Evolutionary conservation across 2,329 filamentous ascomycete genomes (phyloP), one percentile per base, ranked within the genome.

Genomic region (Claviceps pusilla): DNA sequence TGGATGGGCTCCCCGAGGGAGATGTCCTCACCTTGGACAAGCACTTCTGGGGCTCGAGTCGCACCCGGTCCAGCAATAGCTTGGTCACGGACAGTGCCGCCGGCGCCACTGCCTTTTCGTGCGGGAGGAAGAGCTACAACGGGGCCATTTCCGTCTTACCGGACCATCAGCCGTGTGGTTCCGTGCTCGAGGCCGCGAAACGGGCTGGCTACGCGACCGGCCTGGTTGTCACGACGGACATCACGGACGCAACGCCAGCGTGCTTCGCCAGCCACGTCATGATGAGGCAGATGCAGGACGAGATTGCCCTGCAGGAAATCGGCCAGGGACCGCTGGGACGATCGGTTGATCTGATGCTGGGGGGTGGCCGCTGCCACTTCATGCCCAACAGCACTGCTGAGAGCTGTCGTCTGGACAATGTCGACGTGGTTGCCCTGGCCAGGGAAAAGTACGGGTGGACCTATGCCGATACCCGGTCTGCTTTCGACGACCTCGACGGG

Each of bases 51-150:
- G 93, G 93, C 53, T 86, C 87, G 55, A 94, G 87, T 59, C 79
- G 93, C 57, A 98, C 93, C 24, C 78, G 89, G 55, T 95, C 88
- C 52, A 84, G 81, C 60, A 89, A 79, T 64, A 91, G 85, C 55
- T 74, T 97, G 57, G 86, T 98, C 52, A 98, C 93, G 1, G 93
- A 98, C 69, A 95, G 87, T 56, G 93, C 93, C 5, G 93, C 93
- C n/a, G 93, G 93, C 42, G 93, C 93, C 3, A 98, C 93, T 0
- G 93, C 93, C 1, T 98, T 98, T 68, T 89, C 88, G 3, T 98
- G 93, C 64, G 91, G 82, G 24, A 72, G 77, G 65, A 98, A 98
- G 79, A 95, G 85, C 68, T 98, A 98, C 73, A 98, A 98, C 65
- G 89, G 89, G 50, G 93, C 93, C 60, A 97, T 98, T 61, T 87